A percentile compares a stretch with the other conserved stretches of the same genome.
These are phyloP conservation scores for Hyphodiscus hymeniophilus DNA, from an alignment of 495 filamentous ascomycete genomes.

Conservation along the genomic window DNA sequence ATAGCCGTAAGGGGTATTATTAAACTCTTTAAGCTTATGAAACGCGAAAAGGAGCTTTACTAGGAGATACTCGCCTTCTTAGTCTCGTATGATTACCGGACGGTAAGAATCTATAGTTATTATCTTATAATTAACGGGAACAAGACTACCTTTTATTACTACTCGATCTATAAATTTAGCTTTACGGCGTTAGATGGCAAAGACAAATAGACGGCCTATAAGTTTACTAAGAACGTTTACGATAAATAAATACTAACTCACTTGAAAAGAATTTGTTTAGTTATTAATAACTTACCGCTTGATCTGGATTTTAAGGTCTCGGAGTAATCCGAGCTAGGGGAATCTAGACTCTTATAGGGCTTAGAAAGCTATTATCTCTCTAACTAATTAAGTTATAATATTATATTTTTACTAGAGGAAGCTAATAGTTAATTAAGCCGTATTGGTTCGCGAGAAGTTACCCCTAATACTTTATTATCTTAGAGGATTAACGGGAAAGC, in stretches of 20 bases:
- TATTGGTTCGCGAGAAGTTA: slow-evolving; percentile 15
- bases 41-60: slow-evolving; percentile 30
- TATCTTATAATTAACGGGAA: too few species aligned
- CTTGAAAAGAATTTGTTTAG: too few species aligned
- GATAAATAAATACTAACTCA: too few species aligned
- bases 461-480: slow-evolving; percentile 9
- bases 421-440: slow-evolving; percentile 16
- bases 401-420: slow-evolving; percentile 10
- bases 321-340: slow-evolving; percentile 2
- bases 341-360: slow-evolving; percentile 14
- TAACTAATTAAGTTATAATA: slow-evolving; percentile 7
- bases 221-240: slow-evolving; percentile 31
- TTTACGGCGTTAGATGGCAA: too few species aligned
- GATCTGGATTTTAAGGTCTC: slow-evolving; percentile 8
- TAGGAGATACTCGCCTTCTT: slow-evolving; percentile 30
- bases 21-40: slow-evolving; percentile 24
- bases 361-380: slow-evolving; percentile 6
- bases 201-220: too few species aligned
- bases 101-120: too few species aligned
- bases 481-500: slow-evolving; percentile 7
- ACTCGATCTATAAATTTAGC: too few species aligned
- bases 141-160: too few species aligned
- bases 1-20: slow-evolving; percentile 30
- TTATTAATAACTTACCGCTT: slow-evolving; percentile 30
- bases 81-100: too few species aligned